These are phyloP conservation scores for Aspergillus brunneoviolaceus DNA, from an alignment of 2,329 filamentous ascomycete species.

Conservation along the genomic window DNA sequence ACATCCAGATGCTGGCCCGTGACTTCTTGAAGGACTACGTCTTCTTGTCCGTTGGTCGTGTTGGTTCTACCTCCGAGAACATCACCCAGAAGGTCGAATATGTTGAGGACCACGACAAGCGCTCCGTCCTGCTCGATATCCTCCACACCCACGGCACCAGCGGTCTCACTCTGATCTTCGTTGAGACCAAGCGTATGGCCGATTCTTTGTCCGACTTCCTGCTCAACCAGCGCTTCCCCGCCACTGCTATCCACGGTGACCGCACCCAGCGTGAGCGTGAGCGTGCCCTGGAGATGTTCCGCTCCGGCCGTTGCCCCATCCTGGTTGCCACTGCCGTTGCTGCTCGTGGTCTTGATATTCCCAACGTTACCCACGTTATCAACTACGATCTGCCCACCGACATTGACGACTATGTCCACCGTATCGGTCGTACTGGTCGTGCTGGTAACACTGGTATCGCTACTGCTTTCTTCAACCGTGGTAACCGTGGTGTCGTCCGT, in stretches of 20 bases:
- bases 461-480: conserved; percentile 99
- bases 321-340: conserved; percentile 96
- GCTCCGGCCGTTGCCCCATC: conserved; percentile 91
- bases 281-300: conserved; percentile 95
- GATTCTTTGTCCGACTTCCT: conserved; percentile 97
- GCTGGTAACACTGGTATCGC: conserved; percentile 98
- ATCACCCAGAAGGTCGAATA: conserved; percentile 99
- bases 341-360: conserved; percentile 87
- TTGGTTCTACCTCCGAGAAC: conserved; percentile 99
- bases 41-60: conserved; percentile 97
- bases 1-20: conserved; percentile 98
- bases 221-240: conserved; percentile 97
- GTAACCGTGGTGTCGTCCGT: conserved; percentile 95
- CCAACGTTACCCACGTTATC: conserved; percentile 94
- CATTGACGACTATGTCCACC: conserved; percentile 98
- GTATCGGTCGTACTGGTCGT: conserved; percentile 99
- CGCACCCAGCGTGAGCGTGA: conserved; percentile 98
- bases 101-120: conserved; percentile 95
- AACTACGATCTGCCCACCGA: conserved; percentile 99
- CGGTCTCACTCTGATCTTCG: conserved; percentile 93
- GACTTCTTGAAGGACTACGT: conserved; percentile 99
- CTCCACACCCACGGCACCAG: conserved; percentile 82
- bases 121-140: conserved; percentile 94
- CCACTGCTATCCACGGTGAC: conserved; percentile 97
- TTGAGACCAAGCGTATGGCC: conserved; percentile 99